Percentiles rank a stretch among this genome's conserved stretches.
Conservation (phyloP, 176 grass and related monocot genomes). For the Puya raimondii region DNA sequence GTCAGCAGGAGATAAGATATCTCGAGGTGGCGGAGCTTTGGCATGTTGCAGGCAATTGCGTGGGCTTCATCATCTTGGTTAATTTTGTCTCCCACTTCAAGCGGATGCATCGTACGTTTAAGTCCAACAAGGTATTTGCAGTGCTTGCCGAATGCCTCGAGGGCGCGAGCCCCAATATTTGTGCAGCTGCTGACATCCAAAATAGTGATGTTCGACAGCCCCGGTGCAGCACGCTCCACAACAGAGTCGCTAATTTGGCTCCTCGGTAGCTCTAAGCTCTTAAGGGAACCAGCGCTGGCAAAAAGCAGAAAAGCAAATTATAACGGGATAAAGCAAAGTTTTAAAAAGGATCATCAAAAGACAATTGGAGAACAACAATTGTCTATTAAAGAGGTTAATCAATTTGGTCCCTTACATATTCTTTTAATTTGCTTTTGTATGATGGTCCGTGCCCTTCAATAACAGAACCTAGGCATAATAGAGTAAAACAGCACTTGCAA, state of each 20-base stretch:
- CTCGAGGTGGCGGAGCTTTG: slow-evolving; percentile 70
- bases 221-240: slow-evolving; percentile 54
- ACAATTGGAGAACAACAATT: neutral
- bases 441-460: neutral
- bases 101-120: slow-evolving; percentile 77
- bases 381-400: neutral
- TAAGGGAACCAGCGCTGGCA: slow-evolving; percentile 48
- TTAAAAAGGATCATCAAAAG: neutral
- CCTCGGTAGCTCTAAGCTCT: slow-evolving; percentile 68
- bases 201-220: slow-evolving; percentile 56
- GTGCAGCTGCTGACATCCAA: slow-evolving; percentile 86
- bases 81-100: slow-evolving; percentile 48
- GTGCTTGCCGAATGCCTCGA: slow-evolving; percentile 73
- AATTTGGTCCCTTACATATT: neutral
- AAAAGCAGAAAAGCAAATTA: slow-evolving; percentile 1
- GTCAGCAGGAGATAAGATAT: slow-evolving; percentile 64
- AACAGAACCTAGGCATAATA: too few relatives aligned
- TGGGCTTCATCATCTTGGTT: slow-evolving; percentile 86
- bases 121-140: slow-evolving; percentile 57
- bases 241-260: slow-evolving; percentile 84
- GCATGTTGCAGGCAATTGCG: slow-evolving; percentile 77
- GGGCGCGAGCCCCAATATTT: slow-evolving; percentile 60
- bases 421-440: neutral
- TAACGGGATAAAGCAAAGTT: neutral
- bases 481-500: too few relatives aligned